Evolutionary conservation across 202 grass and related monocot species (phyloP), one percentile per base, ranked within the genome.

Genomic region (Setaria italica): DNA sequence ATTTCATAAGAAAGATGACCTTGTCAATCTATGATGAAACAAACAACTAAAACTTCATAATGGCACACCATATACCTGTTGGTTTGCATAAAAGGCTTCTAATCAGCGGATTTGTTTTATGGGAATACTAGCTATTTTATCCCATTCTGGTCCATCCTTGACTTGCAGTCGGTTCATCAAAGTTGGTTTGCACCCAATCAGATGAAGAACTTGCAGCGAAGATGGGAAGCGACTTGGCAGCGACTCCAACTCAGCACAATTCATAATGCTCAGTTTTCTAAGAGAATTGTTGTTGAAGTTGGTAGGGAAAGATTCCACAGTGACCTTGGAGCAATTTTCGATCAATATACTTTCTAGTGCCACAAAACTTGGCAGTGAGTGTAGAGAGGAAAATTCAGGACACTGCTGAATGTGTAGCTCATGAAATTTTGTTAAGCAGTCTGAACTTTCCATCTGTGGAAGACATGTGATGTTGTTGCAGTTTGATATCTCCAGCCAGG

Each of bases 181-280:
- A 17, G 25, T 70, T 67, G 88, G 48, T 53, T 73, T 84, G 68
- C 91, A 86, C 34, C 85, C 88, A 70, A 83, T 85, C 79, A 93
- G 49, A 67, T 85, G 57, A 82, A 93, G 46, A 72, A 86, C 86
- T 46, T 93, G 85, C 20, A 93, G 74, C 17, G 91, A 93, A 76
- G 85, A 73, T 11, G 82, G 88, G 37, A 93, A 66, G 11, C 79
- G 47, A 32, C 64, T 47, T 51, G 92, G 92, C 62, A 94, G 50
- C 0, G 72, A 94, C 46, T 87, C 82, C 51, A 94, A 69, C 33
- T 85, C 59, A 11, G 19, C 4, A 9, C 92, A 91, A 72, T 87
- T 30, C 84, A 91, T 82, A 85, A 94, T 89, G 48, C 43, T 88
- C 84, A 94, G 42, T 79, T 84, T 85, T 54, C 43, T 91, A 67